phyloP scores from a whole-genome alignment of 805 yeast genomes.

The Zygosaccharomyces rouxii region DNA sequence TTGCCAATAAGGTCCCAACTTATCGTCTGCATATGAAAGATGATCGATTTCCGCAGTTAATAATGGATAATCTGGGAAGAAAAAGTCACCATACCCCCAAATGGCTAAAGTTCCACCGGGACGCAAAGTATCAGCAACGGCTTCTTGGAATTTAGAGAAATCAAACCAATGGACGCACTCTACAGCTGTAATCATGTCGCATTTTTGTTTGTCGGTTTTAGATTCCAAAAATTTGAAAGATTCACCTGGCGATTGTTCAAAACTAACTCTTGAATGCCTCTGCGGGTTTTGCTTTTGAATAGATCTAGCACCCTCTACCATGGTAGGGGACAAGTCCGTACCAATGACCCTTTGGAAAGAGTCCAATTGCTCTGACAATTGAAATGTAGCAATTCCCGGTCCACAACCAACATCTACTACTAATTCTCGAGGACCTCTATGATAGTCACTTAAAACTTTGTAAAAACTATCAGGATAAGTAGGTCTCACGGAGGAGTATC shows the following conservation, averaged over 20 bases:
- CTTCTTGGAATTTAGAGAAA: slow-evolving; percentile 46
- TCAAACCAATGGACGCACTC: slow-evolving; percentile 78
- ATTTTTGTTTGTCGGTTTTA: neutral
- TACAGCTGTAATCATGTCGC: slow-evolving; percentile 61
- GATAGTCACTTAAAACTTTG: slow-evolving; percentile 40
- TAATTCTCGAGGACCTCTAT: slow-evolving; percentile 30
- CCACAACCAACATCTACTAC: slow-evolving; percentile 66
- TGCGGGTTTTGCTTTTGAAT: slow-evolving; percentile 9
- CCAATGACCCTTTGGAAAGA: slow-evolving; percentile 49
- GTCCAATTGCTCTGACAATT: slow-evolving; percentile 36
- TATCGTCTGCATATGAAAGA: slow-evolving; percentile 45
- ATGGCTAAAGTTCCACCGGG: slow-evolving; percentile 62
- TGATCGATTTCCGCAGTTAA: slow-evolving; percentile 55
- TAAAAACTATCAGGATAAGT: slow-evolving; percentile 54
- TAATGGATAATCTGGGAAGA: slow-evolving; percentile 47
- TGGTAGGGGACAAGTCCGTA: slow-evolving; percentile 50
- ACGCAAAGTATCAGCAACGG: slow-evolving; percentile 46
- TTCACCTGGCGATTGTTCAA: slow-evolving; percentile 27
- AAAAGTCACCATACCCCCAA: slow-evolving; percentile 72
- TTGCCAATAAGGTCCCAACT: slow-evolving; percentile 30
- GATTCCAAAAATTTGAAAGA: slow-evolving; percentile 2
- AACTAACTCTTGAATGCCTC: slow-evolving; percentile 19
- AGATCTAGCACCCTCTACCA: slow-evolving; percentile 44
- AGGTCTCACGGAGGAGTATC: slow-evolving; percentile 44
- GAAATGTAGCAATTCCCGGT: slow-evolving; percentile 58